phyloP scores from a whole-genome alignment of 192 early-diverging fungal genomes.

The Coemansia sp. region DNA sequence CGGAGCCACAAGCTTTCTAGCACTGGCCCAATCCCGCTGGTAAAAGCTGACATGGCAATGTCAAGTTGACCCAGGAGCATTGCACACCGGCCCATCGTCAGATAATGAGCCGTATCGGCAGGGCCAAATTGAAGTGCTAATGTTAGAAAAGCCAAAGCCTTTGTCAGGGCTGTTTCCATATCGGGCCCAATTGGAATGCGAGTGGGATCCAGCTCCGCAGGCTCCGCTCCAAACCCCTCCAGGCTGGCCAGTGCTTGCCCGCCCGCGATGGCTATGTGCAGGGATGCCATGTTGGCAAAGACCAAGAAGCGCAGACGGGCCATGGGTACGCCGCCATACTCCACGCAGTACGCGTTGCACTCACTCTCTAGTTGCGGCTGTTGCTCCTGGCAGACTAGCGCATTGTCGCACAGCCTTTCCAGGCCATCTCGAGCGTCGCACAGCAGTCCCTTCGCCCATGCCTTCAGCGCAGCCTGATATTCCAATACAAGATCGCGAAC shows the following conservation, averaged over 20 bases:
- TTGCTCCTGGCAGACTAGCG: slow-evolving; percentile 11
- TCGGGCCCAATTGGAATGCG: background rate
- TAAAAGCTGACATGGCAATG: slow-evolving; percentile 22
- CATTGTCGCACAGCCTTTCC: slow-evolving; percentile 5
- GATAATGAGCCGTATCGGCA: slow-evolving; percentile 7
- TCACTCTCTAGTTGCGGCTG: slow-evolving; percentile 29
- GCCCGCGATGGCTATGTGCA: slow-evolving; percentile 1
- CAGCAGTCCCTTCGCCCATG: slow-evolving; percentile 18
- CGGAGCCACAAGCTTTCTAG: background rate
- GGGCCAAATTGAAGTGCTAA: slow-evolving; percentile 16
- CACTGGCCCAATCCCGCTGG: background rate
- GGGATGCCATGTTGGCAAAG: slow-evolving; percentile 10
- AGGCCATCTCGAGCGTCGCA: slow-evolving; percentile 14
- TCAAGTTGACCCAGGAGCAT: slow-evolving; percentile 28
- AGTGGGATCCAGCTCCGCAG: background rate
- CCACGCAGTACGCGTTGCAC: slow-evolving; percentile 36
- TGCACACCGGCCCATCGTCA: slow-evolving; percentile 35
- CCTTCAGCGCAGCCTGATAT: slow-evolving; percentile 21
- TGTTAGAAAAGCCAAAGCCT: slow-evolving; percentile 8
- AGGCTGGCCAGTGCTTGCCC: background rate
- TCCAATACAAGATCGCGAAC: slow-evolving; percentile 19
- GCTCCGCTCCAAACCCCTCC: background rate
- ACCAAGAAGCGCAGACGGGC: slow-evolving; percentile 25
- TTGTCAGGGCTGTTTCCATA: background rate
- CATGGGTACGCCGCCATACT: slow-evolving; percentile 36